A percentile compares a stretch with the other conserved stretches of the same genome.
These are phyloP conservation scores for Candida krabiensis DNA, from an alignment of 805 yeast genomes.

Conservation along the genomic window DNA sequence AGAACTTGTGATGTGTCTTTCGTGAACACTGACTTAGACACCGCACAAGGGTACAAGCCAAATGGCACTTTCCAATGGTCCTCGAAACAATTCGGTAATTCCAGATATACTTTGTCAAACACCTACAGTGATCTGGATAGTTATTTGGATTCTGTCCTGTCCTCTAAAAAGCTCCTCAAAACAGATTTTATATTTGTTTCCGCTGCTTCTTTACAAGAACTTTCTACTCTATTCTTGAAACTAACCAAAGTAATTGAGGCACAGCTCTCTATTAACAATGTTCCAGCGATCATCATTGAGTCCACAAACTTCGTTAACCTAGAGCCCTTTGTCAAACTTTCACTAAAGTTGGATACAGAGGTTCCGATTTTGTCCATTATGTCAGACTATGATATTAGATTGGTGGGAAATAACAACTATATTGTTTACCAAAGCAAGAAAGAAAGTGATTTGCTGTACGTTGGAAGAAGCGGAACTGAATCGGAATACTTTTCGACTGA, in stretches of 20 bases:
- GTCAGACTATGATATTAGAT: conserved; percentile 60
- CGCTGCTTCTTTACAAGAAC: conserved; percentile 51
- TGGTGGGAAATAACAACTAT: conserved; percentile 32
- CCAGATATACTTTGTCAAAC: conserved; percentile 26
- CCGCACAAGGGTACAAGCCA: conserved; percentile 2
- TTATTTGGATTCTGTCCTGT: conserved; percentile 17
- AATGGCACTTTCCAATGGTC: conserved; percentile 29
- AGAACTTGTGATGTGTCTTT: conserved; percentile 41
- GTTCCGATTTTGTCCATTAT: conserved; percentile 54
- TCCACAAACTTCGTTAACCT: conserved; percentile 70
- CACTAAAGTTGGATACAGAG: conserved; percentile 30
- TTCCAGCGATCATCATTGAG: conserved; percentile 61
- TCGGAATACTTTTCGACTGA: conserved; percentile 43
- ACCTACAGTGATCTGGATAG: conserved; percentile 25
- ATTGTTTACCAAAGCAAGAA: conserved; percentile 38
- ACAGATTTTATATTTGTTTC: conserved; percentile 49
- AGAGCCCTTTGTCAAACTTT: conserved; percentile 63
- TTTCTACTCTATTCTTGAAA: conserved; percentile 41
- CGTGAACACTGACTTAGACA: conserved; percentile 32
- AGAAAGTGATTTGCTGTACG: conserved; percentile 48
- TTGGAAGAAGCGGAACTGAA: conserved; percentile 41
- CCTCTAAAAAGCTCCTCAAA: conserved; percentile 18
- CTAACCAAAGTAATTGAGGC: conserved; percentile 36
- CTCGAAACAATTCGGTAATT: conserved; percentile 34
- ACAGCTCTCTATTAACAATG: conserved; percentile 27